Conservation (phyloP, 2,329 filamentous ascomycete genomes). For the Phialophora chinensis region DNA sequence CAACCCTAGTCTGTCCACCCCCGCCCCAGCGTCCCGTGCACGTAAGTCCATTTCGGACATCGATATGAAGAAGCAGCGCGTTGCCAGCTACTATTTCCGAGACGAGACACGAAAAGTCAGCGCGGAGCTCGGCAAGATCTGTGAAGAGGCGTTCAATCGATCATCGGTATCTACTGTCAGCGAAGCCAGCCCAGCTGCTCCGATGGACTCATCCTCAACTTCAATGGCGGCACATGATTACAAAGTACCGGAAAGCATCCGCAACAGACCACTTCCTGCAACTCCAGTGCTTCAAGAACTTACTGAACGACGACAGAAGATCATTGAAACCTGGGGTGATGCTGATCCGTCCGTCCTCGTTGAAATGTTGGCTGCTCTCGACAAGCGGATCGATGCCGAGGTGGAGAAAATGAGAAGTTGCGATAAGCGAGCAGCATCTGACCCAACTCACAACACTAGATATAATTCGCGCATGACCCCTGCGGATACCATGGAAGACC, state of each 20-base stretch:
- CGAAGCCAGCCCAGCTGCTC: conserved; percentile 45
- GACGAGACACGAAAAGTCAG: conserved; percentile 86
- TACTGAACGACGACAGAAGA: conserved; percentile 63
- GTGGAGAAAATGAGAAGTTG: conserved; percentile 35
- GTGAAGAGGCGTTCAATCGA: conserved; percentile 89
- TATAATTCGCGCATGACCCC: conserved; percentile 27
- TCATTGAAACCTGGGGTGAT: conserved; percentile 58
- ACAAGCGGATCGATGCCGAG: conserved; percentile 60
- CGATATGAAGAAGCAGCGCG: conserved; percentile 51
- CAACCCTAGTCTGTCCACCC: conserved; percentile 50
- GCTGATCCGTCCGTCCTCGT: conserved; percentile 53
- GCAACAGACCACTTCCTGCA: conserved; percentile 53
- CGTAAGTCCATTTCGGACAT: conserved; percentile 42
- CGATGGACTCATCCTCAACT: conserved; percentile 58
- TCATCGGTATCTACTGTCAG: conserved; percentile 60
- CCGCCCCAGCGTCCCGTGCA: conserved; percentile 47
- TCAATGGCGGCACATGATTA: conserved; percentile 48
- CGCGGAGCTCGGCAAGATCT: conserved; percentile 82
- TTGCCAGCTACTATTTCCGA: conserved; percentile 62
- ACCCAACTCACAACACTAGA: conserved; percentile 46
- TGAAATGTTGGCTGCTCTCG: conserved; percentile 65
- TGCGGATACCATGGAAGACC: conserved; percentile 39
- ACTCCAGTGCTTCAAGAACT: conserved; percentile 59
- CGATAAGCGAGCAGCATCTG: conserved; percentile 54
- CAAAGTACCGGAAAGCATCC: conserved; percentile 34